These are phyloP conservation scores for Fraxinus anomala DNA, from an alignment of 257 asterid genomes.

Conservation along the genomic window DNA sequence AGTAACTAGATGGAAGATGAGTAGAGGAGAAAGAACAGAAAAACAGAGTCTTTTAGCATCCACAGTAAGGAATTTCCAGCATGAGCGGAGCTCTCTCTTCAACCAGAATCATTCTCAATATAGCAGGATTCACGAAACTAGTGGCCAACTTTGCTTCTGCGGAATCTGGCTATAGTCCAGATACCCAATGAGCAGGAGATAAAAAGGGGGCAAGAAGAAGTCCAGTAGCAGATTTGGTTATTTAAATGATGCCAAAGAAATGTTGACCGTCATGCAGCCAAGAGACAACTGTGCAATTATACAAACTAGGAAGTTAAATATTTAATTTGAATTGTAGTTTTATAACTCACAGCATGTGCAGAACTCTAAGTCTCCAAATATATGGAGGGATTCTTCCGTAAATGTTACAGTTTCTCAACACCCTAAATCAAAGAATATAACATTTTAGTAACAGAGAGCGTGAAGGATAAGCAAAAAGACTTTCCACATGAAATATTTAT, in stretches of 20 bases:
- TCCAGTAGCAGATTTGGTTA: background rate
- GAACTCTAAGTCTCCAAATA: conserved; percentile 63
- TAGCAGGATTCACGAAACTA: background rate
- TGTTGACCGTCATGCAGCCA: conserved; percentile 7
- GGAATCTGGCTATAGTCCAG: background rate
- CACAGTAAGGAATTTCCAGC: background rate
- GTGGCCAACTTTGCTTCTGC: background rate
- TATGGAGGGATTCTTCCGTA: conserved; percentile 73
- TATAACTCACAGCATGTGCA: conserved; percentile 64
- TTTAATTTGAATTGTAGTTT: conserved; percentile 5
- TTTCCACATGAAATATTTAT: conserved; percentile 15
- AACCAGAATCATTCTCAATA: background rate
- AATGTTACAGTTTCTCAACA: conserved; percentile 74
- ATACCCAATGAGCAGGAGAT: background rate
- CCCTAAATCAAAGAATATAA: conserved; percentile 45
- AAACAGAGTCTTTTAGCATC: background rate
- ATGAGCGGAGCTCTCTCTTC: background rate
- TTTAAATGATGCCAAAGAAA: background rate
- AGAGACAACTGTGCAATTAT: conserved; percentile 7
- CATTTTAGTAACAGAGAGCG: conserved; percentile 24
- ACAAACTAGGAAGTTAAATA: background rate
- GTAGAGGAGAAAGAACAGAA: background rate
- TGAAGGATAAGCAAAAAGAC: conserved; percentile 22
- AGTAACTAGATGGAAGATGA: background rate
- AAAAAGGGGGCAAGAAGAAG: background rate